Evolutionary conservation across 2,329 filamentous ascomycete species (phyloP), one percentile per base, ranked within the genome.

Genomic region (Alternaria solani): DNA sequence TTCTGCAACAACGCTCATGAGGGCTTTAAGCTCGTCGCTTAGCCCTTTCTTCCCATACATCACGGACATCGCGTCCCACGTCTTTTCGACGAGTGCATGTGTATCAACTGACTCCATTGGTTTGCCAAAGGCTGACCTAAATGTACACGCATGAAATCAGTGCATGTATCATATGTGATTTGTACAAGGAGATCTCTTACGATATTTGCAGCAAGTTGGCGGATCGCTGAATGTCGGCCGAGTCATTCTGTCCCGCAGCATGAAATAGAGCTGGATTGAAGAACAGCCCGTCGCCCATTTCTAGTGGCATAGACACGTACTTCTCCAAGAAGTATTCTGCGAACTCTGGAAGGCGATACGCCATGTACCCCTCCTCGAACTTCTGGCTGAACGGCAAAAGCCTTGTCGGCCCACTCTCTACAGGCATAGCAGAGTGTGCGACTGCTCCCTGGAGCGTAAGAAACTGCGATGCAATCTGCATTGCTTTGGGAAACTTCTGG

Each of bases 231-330:
- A 88, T 77, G 18, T 80, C 79, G 8, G 72, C 70, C 2, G 78
- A 80, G 7, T 78, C 79, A 66, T 89, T 90, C 63, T 83, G 81
- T 0, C 88, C 88, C 0, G 88, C 88, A 1, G 87, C 87, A 69
- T 90, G 87, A 62, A 88, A 86, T 0, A 89, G 75, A 1, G 85
- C 87, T 0, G 87, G 87, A 57, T 87, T 88, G 75, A 90, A 89
- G 71, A 89, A 89, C 0, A 89, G 65, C 0, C 85, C 88, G 65
- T 90, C 87, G 0, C 88, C 87, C 42, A 83, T 79, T 2, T 75
- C 64, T 64, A 89, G 65, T 2, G 86, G 82, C 11, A 88, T 68
- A 1, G 82, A 80, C 6, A 89, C 81, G 64, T 85, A 86, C 6
- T 82, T 80, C 16, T 82, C 72, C 5, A 83, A 66, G 61, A 90